phyloP scores from a whole-genome alignment of 78 protist species.

The Mastigamoeba balamuthi region DNA sequence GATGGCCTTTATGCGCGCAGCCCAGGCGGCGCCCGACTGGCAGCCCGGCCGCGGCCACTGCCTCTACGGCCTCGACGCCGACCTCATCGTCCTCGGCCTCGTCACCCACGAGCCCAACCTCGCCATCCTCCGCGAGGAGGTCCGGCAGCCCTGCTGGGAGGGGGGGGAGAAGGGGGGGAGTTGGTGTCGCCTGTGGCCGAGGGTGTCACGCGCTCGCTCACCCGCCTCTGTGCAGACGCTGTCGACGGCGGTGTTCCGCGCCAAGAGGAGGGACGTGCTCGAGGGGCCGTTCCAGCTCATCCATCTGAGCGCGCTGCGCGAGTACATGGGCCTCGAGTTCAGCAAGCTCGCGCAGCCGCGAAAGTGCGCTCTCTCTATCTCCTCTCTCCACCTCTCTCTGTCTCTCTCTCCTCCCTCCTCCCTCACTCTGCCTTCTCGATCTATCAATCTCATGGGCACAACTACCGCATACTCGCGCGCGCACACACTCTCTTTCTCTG shows the following conservation, averaged over 20 bases:
- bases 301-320: slow-evolving; percentile 28
- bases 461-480: not conserved
- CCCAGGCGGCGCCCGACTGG: slow-evolving; percentile 19
- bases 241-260: not conserved
- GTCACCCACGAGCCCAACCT: slow-evolving; percentile 83
- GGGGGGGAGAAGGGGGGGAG: not conserved
- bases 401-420: not conserved
- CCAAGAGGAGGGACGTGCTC: not conserved
- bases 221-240: not conserved
- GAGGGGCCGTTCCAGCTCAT: slow-evolving; percentile 28
- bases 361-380: not conserved
- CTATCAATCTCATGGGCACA: no score
- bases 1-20: slow-evolving; percentile 62
- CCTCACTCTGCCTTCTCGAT: no score
- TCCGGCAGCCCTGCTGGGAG: not conserved
- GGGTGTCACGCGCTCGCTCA: not conserved
- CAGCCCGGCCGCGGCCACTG: slow-evolving; percentile 62
- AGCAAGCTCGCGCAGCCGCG: not conserved
- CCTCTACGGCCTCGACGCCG: slow-evolving; percentile 92
- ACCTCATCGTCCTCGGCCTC: slow-evolving; percentile 81
- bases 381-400: not conserved
- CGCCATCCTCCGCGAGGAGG: slow-evolving; percentile 73
- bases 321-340: slow-evolving; percentile 52
- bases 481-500: not conserved
- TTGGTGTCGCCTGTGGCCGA: not conserved